Percentiles rank a stretch among this genome's conserved stretches.
Evolutionary conservation across 2,329 filamentous ascomycete species (phyloP).

Genomic region (Aspergillus terreus): DNA sequence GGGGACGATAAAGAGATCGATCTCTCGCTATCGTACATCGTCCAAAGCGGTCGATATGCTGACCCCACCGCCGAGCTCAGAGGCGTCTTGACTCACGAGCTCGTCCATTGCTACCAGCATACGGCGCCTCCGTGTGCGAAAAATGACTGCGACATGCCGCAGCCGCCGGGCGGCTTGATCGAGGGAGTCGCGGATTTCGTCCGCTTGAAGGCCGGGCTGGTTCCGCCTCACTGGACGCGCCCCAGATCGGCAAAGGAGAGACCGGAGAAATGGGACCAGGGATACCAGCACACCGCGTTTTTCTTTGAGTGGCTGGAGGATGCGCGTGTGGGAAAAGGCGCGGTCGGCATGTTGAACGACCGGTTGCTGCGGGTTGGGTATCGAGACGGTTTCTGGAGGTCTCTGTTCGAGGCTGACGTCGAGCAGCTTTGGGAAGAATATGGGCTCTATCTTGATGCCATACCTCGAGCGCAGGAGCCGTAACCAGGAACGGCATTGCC

Average conservation of each 20-base stretch:
- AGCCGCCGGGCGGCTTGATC: slow-evolving; percentile 68
- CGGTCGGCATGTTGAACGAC: slow-evolving; percentile 56
- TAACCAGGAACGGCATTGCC: too few relatives aligned
- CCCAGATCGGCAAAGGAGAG: slow-evolving; percentile 43
- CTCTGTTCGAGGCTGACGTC: slow-evolving; percentile 63
- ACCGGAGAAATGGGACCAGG: slow-evolving; percentile 72
- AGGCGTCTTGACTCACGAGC: slow-evolving; percentile 85
- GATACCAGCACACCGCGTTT: slow-evolving; percentile 87
- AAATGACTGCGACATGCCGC: slow-evolving; percentile 13
- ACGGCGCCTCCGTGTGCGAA: slow-evolving; percentile 51
- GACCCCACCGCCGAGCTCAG: slow-evolving; percentile 59
- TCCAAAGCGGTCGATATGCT: slow-evolving; percentile 19
- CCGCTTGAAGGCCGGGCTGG: slow-evolving; percentile 66
- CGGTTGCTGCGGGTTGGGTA: slow-evolving; percentile 35
- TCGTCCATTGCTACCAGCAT: slow-evolving; percentile 93
- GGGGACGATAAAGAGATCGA: slow-evolving; percentile 94
- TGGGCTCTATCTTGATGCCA: slow-evolving; percentile 45
- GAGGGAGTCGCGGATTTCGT: slow-evolving; percentile 96
- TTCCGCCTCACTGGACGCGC: slow-evolving; percentile 77
- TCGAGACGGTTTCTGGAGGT: slow-evolving; percentile 33
- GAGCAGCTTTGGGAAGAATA: slow-evolving; percentile 74
- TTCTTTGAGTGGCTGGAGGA: slow-evolving; percentile 83
- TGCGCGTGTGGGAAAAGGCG: slow-evolving; percentile 63
- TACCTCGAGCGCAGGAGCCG: slow-evolving; percentile 2
- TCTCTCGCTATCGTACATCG: slow-evolving; percentile 74